Evolutionary conservation across 805 yeast genomes (phyloP).

Genomic region (Barnettozyma botsteinii): DNA sequence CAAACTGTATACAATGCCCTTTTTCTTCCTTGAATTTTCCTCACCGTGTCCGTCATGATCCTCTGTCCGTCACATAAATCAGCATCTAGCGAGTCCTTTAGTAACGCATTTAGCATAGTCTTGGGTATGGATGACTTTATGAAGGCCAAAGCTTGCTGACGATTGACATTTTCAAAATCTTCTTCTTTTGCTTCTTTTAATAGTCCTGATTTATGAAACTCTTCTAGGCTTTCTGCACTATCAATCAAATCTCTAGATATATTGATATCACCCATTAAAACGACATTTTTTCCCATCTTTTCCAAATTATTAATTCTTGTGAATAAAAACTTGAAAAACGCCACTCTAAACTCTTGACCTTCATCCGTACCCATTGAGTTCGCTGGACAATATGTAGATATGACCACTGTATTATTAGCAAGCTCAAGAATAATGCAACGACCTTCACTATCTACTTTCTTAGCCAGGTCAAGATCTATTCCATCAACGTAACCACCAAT

Average conservation of each 20-base stretch:
- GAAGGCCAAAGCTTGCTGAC: slow-evolving; percentile 28
- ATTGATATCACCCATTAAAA: slow-evolving; percentile 87
- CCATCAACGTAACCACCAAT: slow-evolving; percentile 70
- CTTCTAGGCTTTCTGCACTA: slow-evolving; percentile 62
- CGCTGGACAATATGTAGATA: slow-evolving; percentile 86
- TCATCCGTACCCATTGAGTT: slow-evolving; percentile 68
- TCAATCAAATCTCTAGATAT: slow-evolving; percentile 77
- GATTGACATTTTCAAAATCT: slow-evolving; percentile 34
- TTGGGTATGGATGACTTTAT: slow-evolving; percentile 37
- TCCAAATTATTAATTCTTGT: slow-evolving; percentile 53
- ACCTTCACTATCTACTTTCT: slow-evolving; percentile 74
- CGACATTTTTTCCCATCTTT: slow-evolving; percentile 56
- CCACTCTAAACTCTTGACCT: slow-evolving; percentile 52
- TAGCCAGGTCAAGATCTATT: slow-evolving; percentile 31
- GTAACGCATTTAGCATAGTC: slow-evolving; percentile 40
- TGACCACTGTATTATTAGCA: slow-evolving; percentile 51
- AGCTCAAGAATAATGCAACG: slow-evolving; percentile 73
- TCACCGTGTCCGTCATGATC: slow-evolving; percentile 51
- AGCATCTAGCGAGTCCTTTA: slow-evolving; percentile 29
- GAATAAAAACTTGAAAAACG: slow-evolving; percentile 55
- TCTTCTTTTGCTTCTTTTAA: slow-evolving; percentile 25
- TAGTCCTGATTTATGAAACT: slow-evolving; percentile 33
- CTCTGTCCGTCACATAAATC: slow-evolving; percentile 32
- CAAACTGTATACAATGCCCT: slow-evolving; percentile 81
- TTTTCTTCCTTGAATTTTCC: slow-evolving; percentile 51